Evolutionary conservation across 768 basidiomycete species (phyloP), one percentile per base, ranked within the genome.

Genomic region (Auricularia heimuer): DNA sequence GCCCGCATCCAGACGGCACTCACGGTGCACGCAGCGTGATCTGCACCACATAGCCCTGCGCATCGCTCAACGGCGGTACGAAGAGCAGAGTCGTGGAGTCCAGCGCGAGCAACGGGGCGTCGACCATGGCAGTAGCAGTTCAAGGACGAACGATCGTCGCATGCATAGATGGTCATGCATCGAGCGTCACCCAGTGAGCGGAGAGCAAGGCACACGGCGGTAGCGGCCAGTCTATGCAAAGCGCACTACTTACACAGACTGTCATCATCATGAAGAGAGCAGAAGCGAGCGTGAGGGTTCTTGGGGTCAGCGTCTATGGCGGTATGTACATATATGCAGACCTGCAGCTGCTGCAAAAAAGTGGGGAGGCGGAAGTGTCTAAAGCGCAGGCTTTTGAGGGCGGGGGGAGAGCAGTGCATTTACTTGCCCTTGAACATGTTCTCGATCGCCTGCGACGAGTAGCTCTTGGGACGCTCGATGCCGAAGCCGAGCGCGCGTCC

Each of bases 391-490:
- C 18, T 51, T 51, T 51, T 51, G 47, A 21, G 47, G 16, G 16
- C 11, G 18, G 47, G 6, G 6, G 47, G 3, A 10, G 6, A 18
- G 14, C 18, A 51, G 21, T 0, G 39, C 24, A 29, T 63, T 65
- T 67, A 61, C 67, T 86, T 87, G 72, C 79, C 80, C 69, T 79
- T 79, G 77, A 94, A 93, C 69, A 94, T 88, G 73, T 87, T 86
- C 69, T 86, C 80, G 75, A 93, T 91, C 36, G 86, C 88, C 8
- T 78, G 83, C 54, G 84, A 92, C 34, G 92, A 94, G 75, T 92
- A 92, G 1, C 91, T 94, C 79, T 96, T 96, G 66, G 93, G 93
- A 21, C 93, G 84, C 75, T 96, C 93, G 47, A 94, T 84, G 69
- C 90, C 88, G 89, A 67, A 18, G 78, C 91, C 91, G 70, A 92